phyloP scores from a whole-genome alignment of 2,329 filamentous ascomycete species.

The Lojkania enalia region DNA sequence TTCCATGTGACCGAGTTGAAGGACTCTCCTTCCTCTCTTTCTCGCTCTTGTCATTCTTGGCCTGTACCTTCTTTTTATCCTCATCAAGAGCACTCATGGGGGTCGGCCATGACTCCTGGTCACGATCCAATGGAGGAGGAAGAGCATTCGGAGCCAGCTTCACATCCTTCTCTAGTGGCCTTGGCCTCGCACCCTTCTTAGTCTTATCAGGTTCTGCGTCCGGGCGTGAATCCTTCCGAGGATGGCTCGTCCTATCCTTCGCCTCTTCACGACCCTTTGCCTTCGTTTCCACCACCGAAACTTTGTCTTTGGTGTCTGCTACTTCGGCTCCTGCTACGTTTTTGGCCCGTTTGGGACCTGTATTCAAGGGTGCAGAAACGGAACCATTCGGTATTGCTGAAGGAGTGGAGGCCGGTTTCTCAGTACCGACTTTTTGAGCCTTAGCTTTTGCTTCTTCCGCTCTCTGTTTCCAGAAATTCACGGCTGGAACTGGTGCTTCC shows the following conservation, averaged over 20 bases:
- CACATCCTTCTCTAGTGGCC: slow-evolving; percentile 32
- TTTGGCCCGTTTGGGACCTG: slow-evolving; percentile 30
- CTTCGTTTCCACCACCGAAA: slow-evolving; percentile 20
- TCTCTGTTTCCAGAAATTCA: slow-evolving; percentile 88
- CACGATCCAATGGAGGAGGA: slow-evolving; percentile 68
- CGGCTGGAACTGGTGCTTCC: slow-evolving; percentile 77
- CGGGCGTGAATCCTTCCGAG: slow-evolving; percentile 29
- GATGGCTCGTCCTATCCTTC: slow-evolving; percentile 27
- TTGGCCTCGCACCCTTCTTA: slow-evolving; percentile 33
- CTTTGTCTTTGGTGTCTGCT: slow-evolving; percentile 24
- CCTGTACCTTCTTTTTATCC: slow-evolving; percentile 70
- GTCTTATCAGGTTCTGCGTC: slow-evolving; percentile 29
- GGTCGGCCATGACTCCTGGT: slow-evolving; percentile 86
- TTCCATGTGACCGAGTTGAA: slow-evolving; percentile 53
- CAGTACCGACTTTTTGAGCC: slow-evolving; percentile 47
- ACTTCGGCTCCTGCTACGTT: slow-evolving; percentile 6
- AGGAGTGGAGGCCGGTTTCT: slow-evolving; percentile 11
- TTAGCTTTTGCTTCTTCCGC: slow-evolving; percentile 67
- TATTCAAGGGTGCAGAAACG: slow-evolving; percentile 14
- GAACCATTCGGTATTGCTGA: slow-evolving; percentile 21
- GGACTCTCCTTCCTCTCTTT: slow-evolving; percentile 60
- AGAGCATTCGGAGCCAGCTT: slow-evolving; percentile 31
- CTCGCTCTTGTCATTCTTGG: slow-evolving; percentile 70
- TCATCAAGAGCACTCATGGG: slow-evolving; percentile 79
- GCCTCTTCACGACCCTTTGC: slow-evolving; percentile 34